A percentile compares a stretch with the other conserved stretches of the same genome.
phyloP scores from a whole-genome alignment of 2,329 filamentous ascomycete genomes.

The Phaeoacremonium minimum region DNA sequence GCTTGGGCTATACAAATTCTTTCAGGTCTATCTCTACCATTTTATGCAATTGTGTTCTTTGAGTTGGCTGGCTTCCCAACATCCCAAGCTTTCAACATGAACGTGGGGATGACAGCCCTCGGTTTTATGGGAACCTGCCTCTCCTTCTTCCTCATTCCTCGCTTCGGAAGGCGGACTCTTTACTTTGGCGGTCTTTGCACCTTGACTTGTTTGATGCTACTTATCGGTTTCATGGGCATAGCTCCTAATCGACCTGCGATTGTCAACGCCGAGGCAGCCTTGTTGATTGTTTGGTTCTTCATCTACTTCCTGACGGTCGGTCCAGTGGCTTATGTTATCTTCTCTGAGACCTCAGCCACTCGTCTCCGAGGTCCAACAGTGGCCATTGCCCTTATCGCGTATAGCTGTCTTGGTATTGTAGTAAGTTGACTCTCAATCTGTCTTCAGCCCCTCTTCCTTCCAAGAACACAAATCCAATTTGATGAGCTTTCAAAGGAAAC shows the following conservation, averaged over 20 bases:
- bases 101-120: slow-evolving; percentile 8
- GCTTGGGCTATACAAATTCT: slow-evolving; percentile 1
- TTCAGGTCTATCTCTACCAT: neutral
- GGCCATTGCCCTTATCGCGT: slow-evolving; percentile 29
- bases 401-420: slow-evolving; percentile 11
- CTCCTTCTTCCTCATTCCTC: too few relatives aligned
- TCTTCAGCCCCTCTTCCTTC: too few relatives aligned
- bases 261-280: slow-evolving; percentile 5
- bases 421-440: too few relatives aligned
- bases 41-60: slow-evolving; percentile 8
- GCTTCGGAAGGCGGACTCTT: slow-evolving; percentile 3
- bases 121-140: too few relatives aligned
- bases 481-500: too few relatives aligned
- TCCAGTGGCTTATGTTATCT: slow-evolving; percentile 30
- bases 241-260: neutral
- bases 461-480: too few relatives aligned
- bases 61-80: slow-evolving; percentile 4
- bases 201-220: too few relatives aligned
- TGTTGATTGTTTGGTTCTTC: slow-evolving; percentile 18
- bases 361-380: slow-evolving; percentile 30
- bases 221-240: too few relatives aligned
- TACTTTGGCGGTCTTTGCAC: too few relatives aligned
- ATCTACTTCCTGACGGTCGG: slow-evolving; percentile 29
- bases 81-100: slow-evolving; percentile 3
- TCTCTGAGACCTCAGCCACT: slow-evolving; percentile 29